Evolutionary conservation across 129 eudicot species (phyloP).

Genomic region (Flaveria linearis): DNA sequence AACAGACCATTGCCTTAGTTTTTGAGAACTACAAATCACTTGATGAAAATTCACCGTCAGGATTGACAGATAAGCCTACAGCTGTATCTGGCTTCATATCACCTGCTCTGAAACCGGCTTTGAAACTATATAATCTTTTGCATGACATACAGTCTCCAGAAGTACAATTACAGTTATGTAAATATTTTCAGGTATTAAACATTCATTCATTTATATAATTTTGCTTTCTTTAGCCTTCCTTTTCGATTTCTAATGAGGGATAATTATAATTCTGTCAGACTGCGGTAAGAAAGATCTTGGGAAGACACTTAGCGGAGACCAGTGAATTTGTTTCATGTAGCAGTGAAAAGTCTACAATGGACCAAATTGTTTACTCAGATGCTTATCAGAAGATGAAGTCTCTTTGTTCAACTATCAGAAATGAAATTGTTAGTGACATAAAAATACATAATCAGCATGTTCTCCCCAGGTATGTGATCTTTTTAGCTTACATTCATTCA

Average conservation of each 20-base stretch:
- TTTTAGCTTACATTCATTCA: background rate
- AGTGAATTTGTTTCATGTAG: slow-evolving; percentile 53
- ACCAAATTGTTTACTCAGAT: slow-evolving; percentile 43
- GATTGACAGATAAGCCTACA: slow-evolving; percentile 47
- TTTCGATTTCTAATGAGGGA: slow-evolving; percentile 25
- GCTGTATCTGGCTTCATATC: slow-evolving; percentile 53
- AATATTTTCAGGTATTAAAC: slow-evolving; percentile 69
- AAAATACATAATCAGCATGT: slow-evolving; percentile 58
- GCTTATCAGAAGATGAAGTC: slow-evolving; percentile 74
- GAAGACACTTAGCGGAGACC: slow-evolving; percentile 63
- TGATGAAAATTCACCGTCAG: slow-evolving; percentile 61
- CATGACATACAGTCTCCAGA: slow-evolving; percentile 62
- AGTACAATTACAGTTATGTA: slow-evolving; percentile 64
- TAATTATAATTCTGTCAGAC: slow-evolving; percentile 38
- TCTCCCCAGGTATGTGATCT: slow-evolving; percentile 61
- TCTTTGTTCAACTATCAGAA: slow-evolving; percentile 53
- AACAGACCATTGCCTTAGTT: slow-evolving; percentile 55
- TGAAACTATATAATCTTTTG: slow-evolving; percentile 64
- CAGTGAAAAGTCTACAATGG: slow-evolving; percentile 41
- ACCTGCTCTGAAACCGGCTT: slow-evolving; percentile 77
- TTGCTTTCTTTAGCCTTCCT: background rate
- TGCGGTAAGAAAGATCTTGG: slow-evolving; percentile 77
- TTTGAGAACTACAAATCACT: slow-evolving; percentile 83
- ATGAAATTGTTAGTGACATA: slow-evolving; percentile 69
- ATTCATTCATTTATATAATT: background rate